Base-by-base conservation (phyloP, 2,329 filamentous ascomycete genomes). In the Colletotrichum tamarilloi region DNA sequence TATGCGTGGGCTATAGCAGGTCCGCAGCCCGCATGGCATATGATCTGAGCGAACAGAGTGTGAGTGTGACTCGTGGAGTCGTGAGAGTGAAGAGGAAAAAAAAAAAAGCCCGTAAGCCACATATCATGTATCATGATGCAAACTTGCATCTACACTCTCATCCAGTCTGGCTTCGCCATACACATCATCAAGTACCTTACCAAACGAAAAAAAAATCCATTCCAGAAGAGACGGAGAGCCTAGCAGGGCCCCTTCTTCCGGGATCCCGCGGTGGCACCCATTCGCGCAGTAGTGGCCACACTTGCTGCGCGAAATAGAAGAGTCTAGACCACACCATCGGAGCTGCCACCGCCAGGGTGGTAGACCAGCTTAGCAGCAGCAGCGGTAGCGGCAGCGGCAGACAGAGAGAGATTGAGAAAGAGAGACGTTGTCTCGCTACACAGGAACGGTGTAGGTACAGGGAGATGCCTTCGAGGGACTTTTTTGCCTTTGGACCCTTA, bases 301-400 rank as follows among this genome's bases (percentile, higher is more conserved):
- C 14, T 16, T 46, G 52, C 24, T 22, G 52, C 24, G 52, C n/a
- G n/a, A 38, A 57, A 57, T 67, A 16, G 68, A 66, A 38, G 26
- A 52, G 63, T 72, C 63, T 38, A 63, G 68, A 67, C 68, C 68
- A 30, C 28, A 46, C 42, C 42, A 46, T 46, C 42, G 42, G 14
- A n/a, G 19, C 42, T n/a, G 42, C 19, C 42, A 46, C 42, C 42
- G 42, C 42, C 42, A 46, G 16, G 14, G 42, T n/a, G 42, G 42
- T 46, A 19, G 19, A 32, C 32, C 32, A 32, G 32, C 32, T 32
- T 32, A 46, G 42, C 35, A 38, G 35, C 35, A 38, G 35, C 35
- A 38, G 35, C 35, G 4, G 32, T 12, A 32, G 32, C 32, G 32
- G 32, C 11, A 38, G 4, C 12, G 35, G 35, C 35, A 16, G 35